Base-by-base conservation (phyloP, 208 protist genomes). In the Tritrichomonas foetus region DNA sequence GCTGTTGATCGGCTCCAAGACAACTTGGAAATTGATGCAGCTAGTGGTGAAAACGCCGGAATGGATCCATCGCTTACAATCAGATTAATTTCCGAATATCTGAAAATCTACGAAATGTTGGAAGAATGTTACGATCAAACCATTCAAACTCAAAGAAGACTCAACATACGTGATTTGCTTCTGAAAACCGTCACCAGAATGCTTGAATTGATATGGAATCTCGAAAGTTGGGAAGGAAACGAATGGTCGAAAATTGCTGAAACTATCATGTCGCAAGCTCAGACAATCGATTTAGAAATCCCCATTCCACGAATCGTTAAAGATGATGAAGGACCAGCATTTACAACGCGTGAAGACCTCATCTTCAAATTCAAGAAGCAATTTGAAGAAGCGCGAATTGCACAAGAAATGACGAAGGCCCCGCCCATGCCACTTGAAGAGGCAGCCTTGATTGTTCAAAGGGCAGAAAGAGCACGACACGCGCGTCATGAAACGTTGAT, bases 291-390 rank as follows among this genome's bases (percentile, higher is more conserved):
- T 14, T 20, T 89, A 39, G 78, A 89, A 89, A 89, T 89, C 44
- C 78, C 78, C 53, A 89, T 89, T 41, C 78, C 78, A 57, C 78
- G 78, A n/a, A 89, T 89, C 39, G 78, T 89, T 89, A 89, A 89
- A 89, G 78, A 89, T 57, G 22, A 53, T 33, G n/a, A 89, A 89
- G 64, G 64, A n/a, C 41, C 47, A 33, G 27, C 78, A 61, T 89
- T 57, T 61, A 27, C 44, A 47, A 89, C 47, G 0, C 53, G 78
- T 57, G 78, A 89, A 89, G 47, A 47, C n/a, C 25, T 49, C 14
- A 57, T 89, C 9, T 27, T 20, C 8, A 89, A 89, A 36, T 44
- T 53, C 30, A 20, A 53, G 5, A 47, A 89, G 30, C 78, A 89
- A n/a, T 89, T 89, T 61, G 47, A 57, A 61, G 78, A 89, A 57